Conservation (phyloP, 83 land plant genomes). For the Thuja plicata region DNA sequence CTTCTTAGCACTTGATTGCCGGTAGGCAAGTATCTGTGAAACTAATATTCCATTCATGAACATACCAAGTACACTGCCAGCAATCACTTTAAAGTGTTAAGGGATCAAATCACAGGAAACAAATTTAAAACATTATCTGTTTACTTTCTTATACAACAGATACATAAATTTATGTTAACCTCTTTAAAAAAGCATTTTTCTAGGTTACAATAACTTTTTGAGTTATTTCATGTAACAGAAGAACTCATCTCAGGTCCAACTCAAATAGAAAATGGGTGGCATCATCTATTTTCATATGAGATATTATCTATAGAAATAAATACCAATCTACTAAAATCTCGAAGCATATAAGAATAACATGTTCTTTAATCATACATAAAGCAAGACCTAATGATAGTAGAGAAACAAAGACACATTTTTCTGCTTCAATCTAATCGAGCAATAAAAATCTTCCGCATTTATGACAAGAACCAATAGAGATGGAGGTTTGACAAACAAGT, state of each 20-base stretch:
- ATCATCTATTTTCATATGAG: not conserved
- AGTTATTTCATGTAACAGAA: not conserved
- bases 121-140: not conserved
- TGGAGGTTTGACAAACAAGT: not conserved
- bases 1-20: constrained; percentile 31
- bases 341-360: not conserved
- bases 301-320: not conserved
- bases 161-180: not conserved
- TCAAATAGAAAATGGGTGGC: not conserved
- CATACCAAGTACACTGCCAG: constrained; percentile 55
- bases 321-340: not conserved
- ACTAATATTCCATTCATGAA: constrained; percentile 50
- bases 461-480: not conserved
- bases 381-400: not conserved
- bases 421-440: not conserved
- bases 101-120: constrained; percentile 17
- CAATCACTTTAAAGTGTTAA: constrained; percentile 47
- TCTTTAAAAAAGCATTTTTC: not conserved
- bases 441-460: not conserved
- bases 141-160: not conserved
- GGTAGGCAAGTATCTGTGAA: constrained; percentile 57
- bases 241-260: not conserved
- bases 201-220: not conserved
- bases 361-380: not conserved
- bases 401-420: not conserved